phyloP scores from a whole-genome alignment of 208 protist species.

The Leishmania lainsoni region DNA sequence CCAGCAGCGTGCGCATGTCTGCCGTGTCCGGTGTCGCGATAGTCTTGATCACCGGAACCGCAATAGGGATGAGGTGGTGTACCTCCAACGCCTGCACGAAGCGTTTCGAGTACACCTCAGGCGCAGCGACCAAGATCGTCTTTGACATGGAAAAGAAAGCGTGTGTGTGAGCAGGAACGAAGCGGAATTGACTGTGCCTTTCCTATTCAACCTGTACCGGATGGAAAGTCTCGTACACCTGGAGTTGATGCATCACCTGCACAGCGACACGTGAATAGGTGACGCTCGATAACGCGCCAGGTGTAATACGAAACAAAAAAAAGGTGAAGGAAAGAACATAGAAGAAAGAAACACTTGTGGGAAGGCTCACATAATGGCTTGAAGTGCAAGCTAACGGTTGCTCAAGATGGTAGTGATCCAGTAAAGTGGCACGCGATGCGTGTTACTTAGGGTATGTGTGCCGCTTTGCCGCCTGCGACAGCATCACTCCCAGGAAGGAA shows the following conservation, averaged over 20 bases:
- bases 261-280: neutral
- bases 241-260: neutral
- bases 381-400: neutral
- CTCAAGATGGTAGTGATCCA: neutral
- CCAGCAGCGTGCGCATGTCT: slow-evolving; percentile 11
- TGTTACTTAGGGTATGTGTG: neutral
- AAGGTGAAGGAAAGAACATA: neutral
- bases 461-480: neutral
- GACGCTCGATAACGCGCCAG: neutral
- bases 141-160: slow-evolving; percentile 1
- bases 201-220: neutral
- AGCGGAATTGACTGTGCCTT: neutral
- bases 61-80: slow-evolving; percentile 10
- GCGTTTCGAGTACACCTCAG: slow-evolving; percentile 20
- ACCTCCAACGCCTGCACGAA: slow-evolving; percentile 19
- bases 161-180: neutral
- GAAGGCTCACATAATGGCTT: neutral
- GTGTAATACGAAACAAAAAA: neutral
- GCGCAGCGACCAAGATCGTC: slow-evolving; percentile 14
- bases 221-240: neutral
- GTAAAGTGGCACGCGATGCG: neutral
- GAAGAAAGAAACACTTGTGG: neutral
- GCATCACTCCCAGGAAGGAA: neutral
- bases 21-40: slow-evolving; percentile 19
- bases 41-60: slow-evolving; percentile 19